phyloP scores from a whole-genome alignment of 2,329 filamentous ascomycete genomes.

The Fusarium clavum region DNA sequence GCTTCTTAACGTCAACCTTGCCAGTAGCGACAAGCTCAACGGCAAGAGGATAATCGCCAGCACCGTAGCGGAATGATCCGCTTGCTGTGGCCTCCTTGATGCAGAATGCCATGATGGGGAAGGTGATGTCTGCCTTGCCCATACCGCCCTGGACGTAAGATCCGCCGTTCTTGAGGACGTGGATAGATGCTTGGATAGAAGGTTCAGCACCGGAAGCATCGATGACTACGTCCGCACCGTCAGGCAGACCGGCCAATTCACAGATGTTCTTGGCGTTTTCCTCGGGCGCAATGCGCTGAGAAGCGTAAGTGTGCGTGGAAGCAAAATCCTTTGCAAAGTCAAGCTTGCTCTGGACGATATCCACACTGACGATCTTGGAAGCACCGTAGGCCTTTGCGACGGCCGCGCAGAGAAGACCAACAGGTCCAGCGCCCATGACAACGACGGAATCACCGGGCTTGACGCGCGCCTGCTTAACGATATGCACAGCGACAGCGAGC shows the following conservation, averaged over 20 bases:
- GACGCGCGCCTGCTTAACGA: slow-evolving; percentile 78
- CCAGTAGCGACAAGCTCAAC: slow-evolving; percentile 80
- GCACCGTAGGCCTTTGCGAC: slow-evolving; percentile 90
- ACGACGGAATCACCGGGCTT: slow-evolving; percentile 81
- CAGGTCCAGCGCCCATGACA: slow-evolving; percentile 87
- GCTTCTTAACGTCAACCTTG: slow-evolving; percentile 81
- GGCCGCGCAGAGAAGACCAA: slow-evolving; percentile 87
- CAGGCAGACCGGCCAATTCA: slow-evolving; percentile 70
- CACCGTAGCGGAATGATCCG: slow-evolving; percentile 90
- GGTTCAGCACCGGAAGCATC: slow-evolving; percentile 84
- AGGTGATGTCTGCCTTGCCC: slow-evolving; percentile 87
- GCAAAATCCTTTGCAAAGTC: slow-evolving; percentile 81
- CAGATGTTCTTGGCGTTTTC: slow-evolving; percentile 80
- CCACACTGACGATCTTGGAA: slow-evolving; percentile 83
- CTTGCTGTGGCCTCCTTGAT: slow-evolving; percentile 88
- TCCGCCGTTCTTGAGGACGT: slow-evolving; percentile 77
- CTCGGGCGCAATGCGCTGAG: slow-evolving; percentile 70
- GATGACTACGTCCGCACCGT: slow-evolving; percentile 81
- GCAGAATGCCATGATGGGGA: slow-evolving; percentile 92
- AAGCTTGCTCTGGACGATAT: slow-evolving; percentile 84
- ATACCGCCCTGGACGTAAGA: slow-evolving; percentile 89
- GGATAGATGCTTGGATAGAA: slow-evolving; percentile 79
- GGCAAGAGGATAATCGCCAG: slow-evolving; percentile 87
- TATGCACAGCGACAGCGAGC: slow-evolving; percentile 86
- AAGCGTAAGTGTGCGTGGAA: slow-evolving; percentile 77